Evolutionary conservation across 768 basidiomycete species (phyloP).

Genomic region (Cyathus striatus): DNA sequence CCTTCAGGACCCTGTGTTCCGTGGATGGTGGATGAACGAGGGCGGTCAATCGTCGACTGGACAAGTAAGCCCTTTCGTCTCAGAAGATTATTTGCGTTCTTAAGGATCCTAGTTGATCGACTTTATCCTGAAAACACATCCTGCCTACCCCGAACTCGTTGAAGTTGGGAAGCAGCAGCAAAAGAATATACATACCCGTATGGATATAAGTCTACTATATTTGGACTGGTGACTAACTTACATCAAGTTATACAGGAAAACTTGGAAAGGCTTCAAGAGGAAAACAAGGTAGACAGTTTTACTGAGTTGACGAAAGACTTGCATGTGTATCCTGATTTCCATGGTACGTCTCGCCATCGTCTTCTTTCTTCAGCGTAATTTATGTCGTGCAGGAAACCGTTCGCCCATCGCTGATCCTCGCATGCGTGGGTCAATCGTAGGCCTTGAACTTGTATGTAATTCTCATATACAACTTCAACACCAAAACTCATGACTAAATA

Average conservation of each 20-base stretch:
- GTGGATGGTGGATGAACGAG: constrained; percentile 99
- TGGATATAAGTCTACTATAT: constrained; percentile 5
- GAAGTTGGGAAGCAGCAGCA: constrained; percentile 54
- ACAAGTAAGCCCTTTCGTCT: no score
- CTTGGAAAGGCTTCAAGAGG: constrained; percentile 60
- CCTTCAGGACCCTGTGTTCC: constrained; percentile 77
- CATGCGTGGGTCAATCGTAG: constrained; percentile 90
- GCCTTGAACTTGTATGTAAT: constrained; percentile 67
- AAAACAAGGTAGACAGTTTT: constrained; percentile 50
- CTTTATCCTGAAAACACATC: constrained; percentile 90
- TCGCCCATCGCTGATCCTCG: constrained; percentile 94
- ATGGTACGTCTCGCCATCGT: constrained; percentile 46
- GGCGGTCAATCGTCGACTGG: constrained; percentile 98
- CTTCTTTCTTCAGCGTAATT: no score
- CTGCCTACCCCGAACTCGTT: constrained; percentile 70
- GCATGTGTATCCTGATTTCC: constrained; percentile 94
- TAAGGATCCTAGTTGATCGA: constrained; percentile 97
- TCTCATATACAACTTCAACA: not conserved
- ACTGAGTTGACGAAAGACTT: constrained; percentile 87
- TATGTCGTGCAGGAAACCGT: constrained; percentile 71
- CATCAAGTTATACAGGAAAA: constrained; percentile 63
- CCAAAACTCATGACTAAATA: constrained; percentile 14
- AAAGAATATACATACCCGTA: constrained; percentile 56
- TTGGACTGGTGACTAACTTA: not conserved
- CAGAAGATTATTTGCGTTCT: no score